Conservation (phyloP, 108 stramenopile species). For the Skeletonema tropicum region DNA sequence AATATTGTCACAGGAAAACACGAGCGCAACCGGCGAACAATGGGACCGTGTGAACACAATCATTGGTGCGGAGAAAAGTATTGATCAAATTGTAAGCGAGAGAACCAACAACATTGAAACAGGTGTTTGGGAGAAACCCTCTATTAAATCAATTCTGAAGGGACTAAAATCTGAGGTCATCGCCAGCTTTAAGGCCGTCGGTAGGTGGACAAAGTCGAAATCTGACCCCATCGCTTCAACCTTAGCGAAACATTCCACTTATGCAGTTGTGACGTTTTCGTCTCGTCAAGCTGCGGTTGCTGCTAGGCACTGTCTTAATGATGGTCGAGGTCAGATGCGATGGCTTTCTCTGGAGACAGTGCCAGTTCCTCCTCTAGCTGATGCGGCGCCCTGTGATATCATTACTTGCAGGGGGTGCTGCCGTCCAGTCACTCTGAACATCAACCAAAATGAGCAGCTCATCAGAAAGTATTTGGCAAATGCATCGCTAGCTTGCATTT, state of each 20-base stretch:
- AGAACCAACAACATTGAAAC: conserved; percentile 35
- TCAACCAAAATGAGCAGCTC: conserved; percentile 76
- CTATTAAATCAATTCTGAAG: conserved; percentile 17
- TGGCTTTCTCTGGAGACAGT: conserved; percentile 67
- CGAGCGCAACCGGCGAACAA: conserved; percentile 17
- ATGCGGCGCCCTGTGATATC: conserved; percentile 78
- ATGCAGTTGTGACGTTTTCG: conserved; percentile 89
- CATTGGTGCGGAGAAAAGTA: conserved; percentile 21
- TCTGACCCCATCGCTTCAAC: conserved; percentile 31
- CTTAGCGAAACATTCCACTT: conserved; percentile 76
- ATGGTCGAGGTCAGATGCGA: conserved; percentile 76
- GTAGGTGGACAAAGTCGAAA: conserved; percentile 43
- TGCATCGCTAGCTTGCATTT: conserved; percentile 58
- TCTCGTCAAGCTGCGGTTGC: conserved; percentile 88
- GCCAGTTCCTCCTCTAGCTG: conserved; percentile 86
- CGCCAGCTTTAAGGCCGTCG: conserved; percentile 25
- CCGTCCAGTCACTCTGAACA: conserved; percentile 84
- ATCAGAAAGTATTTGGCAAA: conserved; percentile 60
- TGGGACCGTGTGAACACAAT: conserved; percentile 53
- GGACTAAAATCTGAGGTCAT: conserved; percentile 16
- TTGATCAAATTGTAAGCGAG: conserved; percentile 7
- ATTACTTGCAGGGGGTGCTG: conserved; percentile 83
- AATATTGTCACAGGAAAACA: background rate
- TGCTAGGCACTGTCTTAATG: conserved; percentile 78
- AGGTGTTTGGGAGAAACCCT: conserved; percentile 46